A percentile compares a stretch with the other conserved stretches of the same genome.
Conservation (phyloP, 177 flowering plant species). For the Vitis hybrid region DNA sequence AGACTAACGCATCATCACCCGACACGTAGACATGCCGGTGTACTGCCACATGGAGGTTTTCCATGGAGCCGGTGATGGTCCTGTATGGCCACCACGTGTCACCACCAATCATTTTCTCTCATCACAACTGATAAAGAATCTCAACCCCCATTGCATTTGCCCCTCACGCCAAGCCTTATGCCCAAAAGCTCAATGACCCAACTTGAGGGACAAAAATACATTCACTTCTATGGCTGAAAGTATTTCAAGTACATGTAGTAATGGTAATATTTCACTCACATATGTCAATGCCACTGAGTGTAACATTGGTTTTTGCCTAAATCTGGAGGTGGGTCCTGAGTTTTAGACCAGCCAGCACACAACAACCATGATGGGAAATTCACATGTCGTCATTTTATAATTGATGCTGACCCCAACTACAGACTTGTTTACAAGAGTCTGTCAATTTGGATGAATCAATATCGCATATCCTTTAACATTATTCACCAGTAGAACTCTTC, state of each 20-base stretch:
- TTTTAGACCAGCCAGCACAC: too few relatives aligned
- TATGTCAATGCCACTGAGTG: too few relatives aligned
- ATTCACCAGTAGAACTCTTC: too few relatives aligned
- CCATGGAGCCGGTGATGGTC: background rate
- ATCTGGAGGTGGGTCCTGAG: too few relatives aligned
- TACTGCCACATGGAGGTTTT: conserved; percentile 7
- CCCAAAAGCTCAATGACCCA: background rate
- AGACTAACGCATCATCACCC: background rate
- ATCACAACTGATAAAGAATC: background rate
- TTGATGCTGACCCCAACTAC: too few relatives aligned
- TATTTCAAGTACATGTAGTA: background rate
- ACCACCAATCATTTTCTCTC: conserved; percentile 4
- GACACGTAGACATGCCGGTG: background rate
- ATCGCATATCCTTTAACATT: too few relatives aligned
- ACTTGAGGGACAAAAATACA: background rate
- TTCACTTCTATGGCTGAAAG: background rate
- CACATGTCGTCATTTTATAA: too few relatives aligned
- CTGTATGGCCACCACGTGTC: conserved; percentile 5
- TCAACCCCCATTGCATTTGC: background rate
- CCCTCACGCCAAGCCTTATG: background rate
- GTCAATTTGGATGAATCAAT: too few relatives aligned
- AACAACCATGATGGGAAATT: too few relatives aligned
- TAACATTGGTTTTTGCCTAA: too few relatives aligned
- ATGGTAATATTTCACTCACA: background rate
- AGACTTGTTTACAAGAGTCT: too few relatives aligned